Percentiles rank a stretch among this genome's conserved stretches.
Evolutionary conservation across 192 early-diverging fungal genomes (phyloP).

Genomic region (Rhizophagus sp.): DNA sequence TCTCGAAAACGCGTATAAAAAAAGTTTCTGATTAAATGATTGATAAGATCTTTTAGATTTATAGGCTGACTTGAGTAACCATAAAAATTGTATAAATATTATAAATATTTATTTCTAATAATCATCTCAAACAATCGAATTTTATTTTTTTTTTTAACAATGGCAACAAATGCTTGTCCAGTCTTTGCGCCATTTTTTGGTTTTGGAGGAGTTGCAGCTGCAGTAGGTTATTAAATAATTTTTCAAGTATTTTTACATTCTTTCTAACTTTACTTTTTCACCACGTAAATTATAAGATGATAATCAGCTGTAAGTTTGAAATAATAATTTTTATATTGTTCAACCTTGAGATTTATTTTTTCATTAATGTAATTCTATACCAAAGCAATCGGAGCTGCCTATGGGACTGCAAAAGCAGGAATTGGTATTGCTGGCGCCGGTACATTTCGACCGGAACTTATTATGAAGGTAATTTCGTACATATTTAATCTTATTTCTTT

Average conservation of each 20-base stretch:
- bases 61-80: not conserved
- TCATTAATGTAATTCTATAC: not conserved
- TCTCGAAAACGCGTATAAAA: not conserved
- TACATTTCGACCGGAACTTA: conserved; percentile 89
- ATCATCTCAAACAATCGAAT: not conserved
- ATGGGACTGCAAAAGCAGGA: conserved; percentile 97
- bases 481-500: not conserved
- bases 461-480: conserved; percentile 63
- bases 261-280: conserved; percentile 8
- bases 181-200: conserved; percentile 95
- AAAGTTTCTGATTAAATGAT: not conserved
- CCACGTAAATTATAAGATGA: conserved; percentile 44
- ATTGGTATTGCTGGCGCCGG: conserved; percentile 95
- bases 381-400: conserved; percentile 90
- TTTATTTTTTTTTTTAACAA: not conserved
- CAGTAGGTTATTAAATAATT: conserved; percentile 50
- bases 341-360: not conserved
- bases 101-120: not conserved
- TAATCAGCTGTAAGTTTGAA: conserved; percentile 66
- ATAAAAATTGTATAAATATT: not conserved
- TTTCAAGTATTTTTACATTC: not conserved
- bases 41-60: not conserved
- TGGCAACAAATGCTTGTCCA: conserved; percentile 55
- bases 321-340: not conserved
- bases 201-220: conserved; percentile 83